Percentiles rank a stretch among this genome's conserved stretches.
phyloP scores from a whole-genome alignment of 2,329 filamentous ascomycete species.

The Hypoxylon sp. region DNA sequence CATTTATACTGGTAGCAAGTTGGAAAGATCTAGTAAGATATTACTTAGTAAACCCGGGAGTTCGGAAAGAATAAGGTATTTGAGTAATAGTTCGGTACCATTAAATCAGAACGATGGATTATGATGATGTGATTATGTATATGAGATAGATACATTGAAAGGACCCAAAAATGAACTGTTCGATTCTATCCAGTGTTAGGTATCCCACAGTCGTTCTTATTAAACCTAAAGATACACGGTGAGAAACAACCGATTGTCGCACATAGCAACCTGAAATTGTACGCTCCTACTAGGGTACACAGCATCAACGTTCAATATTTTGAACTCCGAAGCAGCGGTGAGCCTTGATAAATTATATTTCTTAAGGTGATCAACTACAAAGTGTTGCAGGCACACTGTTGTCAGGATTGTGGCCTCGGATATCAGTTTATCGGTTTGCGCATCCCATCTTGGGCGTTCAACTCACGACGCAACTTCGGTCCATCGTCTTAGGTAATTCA shows the following conservation, averaged over 20 bases:
- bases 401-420: conserved; percentile 6
- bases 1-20: conserved; percentile 5
- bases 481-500: neutral
- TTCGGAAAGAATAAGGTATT: conserved; percentile 18
- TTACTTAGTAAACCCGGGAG: conserved; percentile 5
- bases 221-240: neutral
- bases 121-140: conserved; percentile 4
- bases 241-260: neutral
- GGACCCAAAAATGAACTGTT: conserved; percentile 21
- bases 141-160: conserved; percentile 12
- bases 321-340: conserved; percentile 41
- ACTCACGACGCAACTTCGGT: neutral
- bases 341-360: conserved; percentile 24
- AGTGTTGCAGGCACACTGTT: conserved; percentile 3
- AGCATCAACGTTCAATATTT: conserved; percentile 22
- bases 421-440: conserved; percentile 1
- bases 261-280: conserved; percentile 10
- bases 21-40: conserved; percentile 13
- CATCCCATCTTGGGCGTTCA: too few species aligned
- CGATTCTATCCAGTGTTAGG: too few species aligned
- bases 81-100: conserved; percentile 35
- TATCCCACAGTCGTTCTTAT: too few species aligned
- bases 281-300: conserved; percentile 21
- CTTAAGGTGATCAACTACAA: conserved; percentile 11
- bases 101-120: conserved; percentile 30